Evolutionary conservation across 208 protist species (phyloP).

Genomic region (Crithidia sp.): DNA sequence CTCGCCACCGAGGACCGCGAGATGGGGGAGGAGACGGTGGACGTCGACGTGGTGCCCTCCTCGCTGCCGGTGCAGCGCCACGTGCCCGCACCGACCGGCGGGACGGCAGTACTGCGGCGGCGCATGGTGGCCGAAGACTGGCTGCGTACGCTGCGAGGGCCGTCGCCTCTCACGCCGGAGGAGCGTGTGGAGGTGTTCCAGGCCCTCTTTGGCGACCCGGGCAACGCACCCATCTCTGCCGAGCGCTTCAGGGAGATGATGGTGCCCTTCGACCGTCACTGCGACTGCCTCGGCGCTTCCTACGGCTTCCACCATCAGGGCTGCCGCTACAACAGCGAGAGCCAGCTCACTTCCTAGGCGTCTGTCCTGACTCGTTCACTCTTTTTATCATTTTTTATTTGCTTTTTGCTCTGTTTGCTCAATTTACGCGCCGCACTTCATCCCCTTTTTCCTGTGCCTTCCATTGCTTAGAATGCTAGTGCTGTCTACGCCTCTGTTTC

Average conservation of each 20-base stretch:
- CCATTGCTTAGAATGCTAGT: too few relatives aligned
- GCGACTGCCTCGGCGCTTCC: constrained; percentile 40
- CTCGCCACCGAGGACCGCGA: neutral
- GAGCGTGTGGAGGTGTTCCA: constrained; percentile 25
- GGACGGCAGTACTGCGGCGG: constrained; percentile 26
- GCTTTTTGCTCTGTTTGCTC: neutral
- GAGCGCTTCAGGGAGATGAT: constrained; percentile 35
- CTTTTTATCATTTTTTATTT: neutral
- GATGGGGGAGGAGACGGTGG: constrained; percentile 12
- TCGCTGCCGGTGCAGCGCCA: neutral
- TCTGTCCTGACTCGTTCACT: too few relatives aligned
- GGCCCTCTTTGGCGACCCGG: constrained; percentile 25
- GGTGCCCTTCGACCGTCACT: constrained; percentile 33
- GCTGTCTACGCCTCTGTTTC: neutral
- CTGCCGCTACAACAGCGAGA: constrained; percentile 6
- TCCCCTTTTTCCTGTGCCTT: neutral
- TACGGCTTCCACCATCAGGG: constrained; percentile 37
- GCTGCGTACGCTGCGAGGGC: constrained; percentile 14
- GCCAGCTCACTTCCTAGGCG: constrained; percentile 4
- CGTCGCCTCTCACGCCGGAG: constrained; percentile 21
- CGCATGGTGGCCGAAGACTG: constrained; percentile 27
- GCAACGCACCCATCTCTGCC: constrained; percentile 21
- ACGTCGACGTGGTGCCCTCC: constrained; percentile 9
- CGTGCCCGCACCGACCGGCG: neutral
- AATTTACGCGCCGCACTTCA: neutral